These are phyloP conservation scores for Prunus mongolica DNA, from an alignment of 306 rosid species.

Conservation along the genomic window DNA sequence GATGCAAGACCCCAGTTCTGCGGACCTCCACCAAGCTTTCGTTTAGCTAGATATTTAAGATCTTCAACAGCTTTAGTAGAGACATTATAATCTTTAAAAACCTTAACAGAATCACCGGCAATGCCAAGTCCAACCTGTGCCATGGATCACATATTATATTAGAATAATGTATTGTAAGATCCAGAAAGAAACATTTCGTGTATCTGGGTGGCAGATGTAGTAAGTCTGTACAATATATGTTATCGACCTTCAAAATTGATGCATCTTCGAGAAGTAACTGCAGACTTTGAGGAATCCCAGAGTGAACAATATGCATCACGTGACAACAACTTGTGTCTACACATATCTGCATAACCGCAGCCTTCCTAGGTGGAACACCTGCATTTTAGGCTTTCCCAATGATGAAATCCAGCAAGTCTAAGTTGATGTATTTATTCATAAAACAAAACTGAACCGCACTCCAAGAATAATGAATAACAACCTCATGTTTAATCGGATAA, in stretches of 20 bases:
- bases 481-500: neutral
- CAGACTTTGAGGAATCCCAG: slow-evolving; percentile 74
- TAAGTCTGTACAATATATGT: neutral
- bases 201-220: neutral
- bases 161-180: neutral
- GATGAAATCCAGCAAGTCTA: slow-evolving; percentile 20
- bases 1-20: slow-evolving; percentile 65
- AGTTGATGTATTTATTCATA: neutral
- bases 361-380: slow-evolving; percentile 83
- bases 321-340: slow-evolving; percentile 47
- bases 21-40: slow-evolving; percentile 54
- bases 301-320: slow-evolving; percentile 82
- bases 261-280: slow-evolving; percentile 70
- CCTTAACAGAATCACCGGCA: slow-evolving; percentile 58
- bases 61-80: slow-evolving; percentile 65
- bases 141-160: slow-evolving; percentile 16
- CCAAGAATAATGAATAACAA: neutral
- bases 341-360: slow-evolving; percentile 91
- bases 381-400: slow-evolving; percentile 7
- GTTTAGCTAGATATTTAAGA: slow-evolving; percentile 62
- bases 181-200: neutral
- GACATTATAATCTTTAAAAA: slow-evolving; percentile 64
- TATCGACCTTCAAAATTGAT: slow-evolving; percentile 57
- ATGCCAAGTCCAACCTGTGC: slow-evolving; percentile 84
- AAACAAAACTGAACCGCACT: neutral